phyloP scores from a whole-genome alignment of 441 rosid genomes.

The Aquilaria agallochum region DNA sequence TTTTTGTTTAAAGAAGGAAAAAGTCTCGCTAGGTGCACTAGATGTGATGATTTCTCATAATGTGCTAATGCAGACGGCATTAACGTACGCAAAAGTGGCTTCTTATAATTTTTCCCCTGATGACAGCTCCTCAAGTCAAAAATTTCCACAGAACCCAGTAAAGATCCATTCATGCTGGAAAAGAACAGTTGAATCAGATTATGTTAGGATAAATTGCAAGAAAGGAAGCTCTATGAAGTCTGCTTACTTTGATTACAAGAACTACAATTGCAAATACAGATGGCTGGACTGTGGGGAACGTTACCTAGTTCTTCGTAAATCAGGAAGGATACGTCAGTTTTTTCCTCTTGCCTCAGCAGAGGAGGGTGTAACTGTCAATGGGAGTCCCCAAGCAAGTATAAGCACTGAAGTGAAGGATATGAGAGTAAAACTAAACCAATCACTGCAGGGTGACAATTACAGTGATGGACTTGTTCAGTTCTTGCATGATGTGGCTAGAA shows the following conservation, averaged over 20 bases:
- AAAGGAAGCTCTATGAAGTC: conserved; percentile 31
- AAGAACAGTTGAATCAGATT: conserved; percentile 35
- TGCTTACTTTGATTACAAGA: conserved; percentile 29
- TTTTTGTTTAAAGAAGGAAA: too few relatives aligned
- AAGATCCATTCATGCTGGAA: conserved; percentile 31
- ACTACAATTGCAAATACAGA: conserved; percentile 17
- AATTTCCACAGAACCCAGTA: conserved; percentile 39
- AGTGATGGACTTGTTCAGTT: conserved; percentile 82
- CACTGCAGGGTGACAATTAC: conserved; percentile 65
- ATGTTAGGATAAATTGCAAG: conserved; percentile 39
- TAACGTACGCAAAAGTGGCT: too few relatives aligned
- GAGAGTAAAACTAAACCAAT: conserved; percentile 61
- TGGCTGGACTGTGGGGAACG: conserved; percentile 27
- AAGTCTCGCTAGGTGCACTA: too few relatives aligned
- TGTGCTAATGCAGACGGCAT: too few relatives aligned
- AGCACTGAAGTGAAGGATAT: conserved; percentile 61
- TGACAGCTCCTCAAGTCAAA: conserved; percentile 53
- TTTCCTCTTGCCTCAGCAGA: conserved; percentile 61
- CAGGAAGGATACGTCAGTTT: conserved; percentile 31
- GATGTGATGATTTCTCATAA: too few relatives aligned
- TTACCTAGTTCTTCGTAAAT: conserved; percentile 19
- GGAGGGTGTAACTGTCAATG: conserved; percentile 78
- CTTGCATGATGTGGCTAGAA: conserved; percentile 89
- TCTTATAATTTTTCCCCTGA: background rate
- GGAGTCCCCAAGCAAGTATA: conserved; percentile 45